phyloP scores from a whole-genome alignment of 805 yeast species.

The Schwanniomyces occidentalis region DNA sequence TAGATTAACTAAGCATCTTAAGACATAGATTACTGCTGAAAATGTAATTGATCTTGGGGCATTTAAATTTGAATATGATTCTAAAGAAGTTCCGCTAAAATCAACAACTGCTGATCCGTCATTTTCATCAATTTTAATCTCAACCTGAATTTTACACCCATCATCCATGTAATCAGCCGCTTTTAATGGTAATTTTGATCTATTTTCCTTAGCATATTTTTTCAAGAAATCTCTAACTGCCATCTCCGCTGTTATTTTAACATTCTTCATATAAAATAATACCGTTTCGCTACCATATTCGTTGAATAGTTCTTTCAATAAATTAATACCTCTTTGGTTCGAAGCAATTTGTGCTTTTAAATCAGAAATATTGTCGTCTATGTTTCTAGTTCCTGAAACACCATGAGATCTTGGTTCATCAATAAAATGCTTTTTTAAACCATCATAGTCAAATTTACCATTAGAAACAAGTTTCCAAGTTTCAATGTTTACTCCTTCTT shows the following conservation, averaged over 20 bases:
- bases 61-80: constrained; percentile 54
- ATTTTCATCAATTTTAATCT: constrained; percentile 72
- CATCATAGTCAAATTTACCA: constrained; percentile 19
- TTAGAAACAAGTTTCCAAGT: constrained; percentile 17
- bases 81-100: constrained; percentile 25
- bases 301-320: constrained; percentile 56
- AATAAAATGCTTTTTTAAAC: constrained; percentile 15
- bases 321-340: constrained; percentile 74
- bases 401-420: constrained; percentile 18
- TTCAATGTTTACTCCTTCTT: constrained; percentile 22
- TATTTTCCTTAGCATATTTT: constrained; percentile 36
- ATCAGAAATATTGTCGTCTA: constrained; percentile 41
- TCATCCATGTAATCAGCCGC: constrained; percentile 20
- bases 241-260: constrained; percentile 73
- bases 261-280: constrained; percentile 74
- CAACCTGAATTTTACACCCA: constrained; percentile 15
- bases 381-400: constrained; percentile 19
- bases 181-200: constrained; percentile 31
- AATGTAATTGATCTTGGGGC: constrained; percentile 90
- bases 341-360: constrained; percentile 86
- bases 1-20: constrained; percentile 80
- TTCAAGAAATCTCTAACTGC: constrained; percentile 53
- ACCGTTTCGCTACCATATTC: constrained; percentile 64
- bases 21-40: constrained; percentile 84
- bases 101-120: constrained; percentile 25